These are phyloP conservation scores for Peltaster fructicola DNA, from an alignment of 2,329 filamentous ascomycete species.

Conservation along the genomic window DNA sequence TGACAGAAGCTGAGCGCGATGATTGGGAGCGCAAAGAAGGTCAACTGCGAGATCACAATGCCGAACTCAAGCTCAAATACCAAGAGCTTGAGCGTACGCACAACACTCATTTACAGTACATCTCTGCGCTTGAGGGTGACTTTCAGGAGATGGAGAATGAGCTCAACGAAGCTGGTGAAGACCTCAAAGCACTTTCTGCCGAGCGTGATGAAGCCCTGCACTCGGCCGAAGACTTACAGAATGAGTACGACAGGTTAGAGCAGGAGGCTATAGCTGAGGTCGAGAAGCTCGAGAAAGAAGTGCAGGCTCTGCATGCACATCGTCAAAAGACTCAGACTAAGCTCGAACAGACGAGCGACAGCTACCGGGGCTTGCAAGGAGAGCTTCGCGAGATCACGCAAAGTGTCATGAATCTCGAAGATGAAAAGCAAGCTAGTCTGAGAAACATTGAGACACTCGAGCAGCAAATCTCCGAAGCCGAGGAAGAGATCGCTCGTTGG, in stretches of 20 bases:
- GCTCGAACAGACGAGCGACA: conserved; percentile 60
- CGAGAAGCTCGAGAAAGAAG: conserved; percentile 25
- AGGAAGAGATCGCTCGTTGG: conserved; percentile 69
- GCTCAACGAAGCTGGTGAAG: conserved; percentile 59
- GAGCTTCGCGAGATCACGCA: conserved; percentile 90
- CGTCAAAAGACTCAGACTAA: conserved; percentile 45
- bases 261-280: conserved; percentile 43
- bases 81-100: conserved; percentile 75
- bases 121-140: conserved; percentile 53
- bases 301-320: conserved; percentile 24
- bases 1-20: conserved; percentile 66
- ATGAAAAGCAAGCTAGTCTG: conserved; percentile 66
- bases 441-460: conserved; percentile 69
- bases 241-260: conserved; percentile 33
- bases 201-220: conserved; percentile 77
- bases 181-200: conserved; percentile 58
- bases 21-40: conserved; percentile 72
- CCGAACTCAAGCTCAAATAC: conserved; percentile 70
- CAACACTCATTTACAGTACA: conserved; percentile 60
- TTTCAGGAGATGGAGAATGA: conserved; percentile 61
- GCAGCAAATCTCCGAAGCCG: conserved; percentile 64
- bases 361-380: conserved; percentile 76
- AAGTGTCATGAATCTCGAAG: conserved; percentile 68
- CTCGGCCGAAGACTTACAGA: conserved; percentile 48
- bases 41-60: conserved; percentile 70